A percentile compares a stretch with the other conserved stretches of the same genome.
Conservation (phyloP, 2,329 filamentous ascomycete genomes). For the Podosphaera leucotricha region DNA sequence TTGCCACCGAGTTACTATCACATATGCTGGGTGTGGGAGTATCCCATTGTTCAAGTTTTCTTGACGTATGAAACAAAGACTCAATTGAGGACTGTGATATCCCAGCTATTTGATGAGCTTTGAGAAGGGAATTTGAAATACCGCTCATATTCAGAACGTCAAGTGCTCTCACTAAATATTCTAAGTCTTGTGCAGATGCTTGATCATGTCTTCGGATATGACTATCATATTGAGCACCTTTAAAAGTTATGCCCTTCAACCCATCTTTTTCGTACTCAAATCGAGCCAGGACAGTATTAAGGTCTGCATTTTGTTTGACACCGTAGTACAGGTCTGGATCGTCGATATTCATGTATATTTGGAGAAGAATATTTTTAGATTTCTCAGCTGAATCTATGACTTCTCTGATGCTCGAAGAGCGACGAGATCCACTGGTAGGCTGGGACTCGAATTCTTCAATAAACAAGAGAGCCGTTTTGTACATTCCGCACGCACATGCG, state of each 20-base stretch:
- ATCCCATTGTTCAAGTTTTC: conserved; percentile 79
- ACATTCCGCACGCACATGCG: conserved; percentile 59
- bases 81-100: conserved; percentile 36
- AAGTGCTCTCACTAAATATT: conserved; percentile 53
- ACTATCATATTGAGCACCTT: conserved; percentile 76
- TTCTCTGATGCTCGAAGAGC: conserved; percentile 35
- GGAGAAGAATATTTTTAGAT: conserved; percentile 46
- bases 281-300: conserved; percentile 55
- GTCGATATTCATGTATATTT: conserved; percentile 78
- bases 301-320: conserved; percentile 50
- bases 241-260: conserved; percentile 66
- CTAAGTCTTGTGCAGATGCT: conserved; percentile 32
- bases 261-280: conserved; percentile 81
- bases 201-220: conserved; percentile 41
- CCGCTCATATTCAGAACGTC: conserved; percentile 66
- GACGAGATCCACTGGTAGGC: conserved; percentile 40
- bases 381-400: conserved; percentile 17
- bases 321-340: conserved; percentile 96
- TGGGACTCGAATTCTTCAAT: conserved; percentile 42
- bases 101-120: conserved; percentile 37
- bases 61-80: conserved; percentile 55
- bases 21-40: conserved; percentile 45
- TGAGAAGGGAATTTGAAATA: conserved; percentile 57
- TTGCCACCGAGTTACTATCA: conserved; percentile 38
- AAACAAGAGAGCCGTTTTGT: conserved; percentile 66